Percentiles rank a stretch among this genome's conserved stretches.
phyloP scores from a whole-genome alignment of 2,329 filamentous ascomycete species.

The Penicillium sp. region DNA sequence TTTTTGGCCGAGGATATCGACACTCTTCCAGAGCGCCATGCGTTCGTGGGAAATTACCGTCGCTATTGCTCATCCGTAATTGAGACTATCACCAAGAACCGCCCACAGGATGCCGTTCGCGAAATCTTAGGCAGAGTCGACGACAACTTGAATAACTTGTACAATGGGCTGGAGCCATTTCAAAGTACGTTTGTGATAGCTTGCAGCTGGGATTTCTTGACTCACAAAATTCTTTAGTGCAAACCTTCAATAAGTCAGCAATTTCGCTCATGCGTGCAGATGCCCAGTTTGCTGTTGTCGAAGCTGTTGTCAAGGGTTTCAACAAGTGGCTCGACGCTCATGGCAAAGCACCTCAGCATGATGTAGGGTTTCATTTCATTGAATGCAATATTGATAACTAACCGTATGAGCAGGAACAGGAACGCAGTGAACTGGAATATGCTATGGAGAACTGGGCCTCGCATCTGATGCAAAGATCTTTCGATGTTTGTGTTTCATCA shows the following conservation, averaged over 20 bases:
- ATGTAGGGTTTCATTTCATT: conserved; percentile 33
- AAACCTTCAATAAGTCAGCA: conserved; percentile 46
- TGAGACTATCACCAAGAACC: conserved; percentile 80
- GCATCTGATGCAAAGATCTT: conserved; percentile 45
- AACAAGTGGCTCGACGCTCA: conserved; percentile 72
- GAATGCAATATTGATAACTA: conserved; percentile 3
- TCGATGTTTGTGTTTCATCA: conserved; percentile 37
- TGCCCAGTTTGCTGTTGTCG: conserved; percentile 85
- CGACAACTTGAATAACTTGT: conserved; percentile 73
- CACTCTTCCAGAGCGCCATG: conserved; percentile 88
- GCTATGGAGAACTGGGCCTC: conserved; percentile 47
- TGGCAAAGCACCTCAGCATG: conserved; percentile 56
- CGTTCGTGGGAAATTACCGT: conserved; percentile 93
- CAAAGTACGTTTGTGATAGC: conserved; percentile 56
- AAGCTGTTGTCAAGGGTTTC: conserved; percentile 86
- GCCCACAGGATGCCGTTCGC: conserved; percentile 80
- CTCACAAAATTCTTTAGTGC: conserved; percentile 29
- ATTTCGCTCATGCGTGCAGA: conserved; percentile 70
- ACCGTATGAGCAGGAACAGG: conserved; percentile 37
- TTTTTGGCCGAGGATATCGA: conserved; percentile 94
- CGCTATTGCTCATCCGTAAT: conserved; percentile 88
- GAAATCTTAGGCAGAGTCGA: conserved; percentile 85
- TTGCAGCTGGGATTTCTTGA: no score
- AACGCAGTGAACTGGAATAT: conserved; percentile 43
- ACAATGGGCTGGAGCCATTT: conserved; percentile 70